Evolutionary conservation across 306 rosid species (phyloP).

Genomic region (Quercus variabilis): DNA sequence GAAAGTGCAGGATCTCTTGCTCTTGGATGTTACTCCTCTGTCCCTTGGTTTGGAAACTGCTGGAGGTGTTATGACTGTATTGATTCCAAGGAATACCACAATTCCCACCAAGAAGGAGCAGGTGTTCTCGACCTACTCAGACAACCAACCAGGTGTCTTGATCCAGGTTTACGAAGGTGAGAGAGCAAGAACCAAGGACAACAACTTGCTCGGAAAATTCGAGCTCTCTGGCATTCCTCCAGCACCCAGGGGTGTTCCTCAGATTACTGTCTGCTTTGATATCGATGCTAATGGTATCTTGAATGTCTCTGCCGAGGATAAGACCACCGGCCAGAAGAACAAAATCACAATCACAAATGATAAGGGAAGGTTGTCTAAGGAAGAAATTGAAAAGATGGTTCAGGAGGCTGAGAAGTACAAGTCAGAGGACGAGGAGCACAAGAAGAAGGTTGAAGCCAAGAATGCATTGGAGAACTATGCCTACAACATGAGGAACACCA

Average conservation of each 20-base stretch:
- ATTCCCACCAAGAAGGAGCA: conserved; percentile 78
- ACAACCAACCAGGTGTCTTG: conserved; percentile 62
- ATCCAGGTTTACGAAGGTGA: conserved; percentile 62
- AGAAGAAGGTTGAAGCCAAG: conserved; percentile 52
- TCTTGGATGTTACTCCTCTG: conserved; percentile 67
- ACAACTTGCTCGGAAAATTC: conserved; percentile 54
- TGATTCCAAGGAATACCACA: conserved; percentile 63
- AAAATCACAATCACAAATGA: conserved; percentile 57
- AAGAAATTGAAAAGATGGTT: conserved; percentile 56
- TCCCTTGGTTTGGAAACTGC: conserved; percentile 62
- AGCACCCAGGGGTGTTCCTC: conserved; percentile 58
- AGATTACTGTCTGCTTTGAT: conserved; percentile 55
- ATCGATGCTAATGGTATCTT: conserved; percentile 68
- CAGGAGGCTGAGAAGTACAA: conserved; percentile 66
- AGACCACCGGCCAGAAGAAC: conserved; percentile 49
- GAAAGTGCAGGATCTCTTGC: conserved; percentile 70
- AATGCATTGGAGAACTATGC: conserved; percentile 51
- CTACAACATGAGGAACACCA: conserved; percentile 53
- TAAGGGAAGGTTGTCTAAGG: conserved; percentile 53
- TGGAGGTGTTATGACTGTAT: conserved; percentile 59
- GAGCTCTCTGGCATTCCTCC: conserved; percentile 57
- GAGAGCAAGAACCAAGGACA: conserved; percentile 48
- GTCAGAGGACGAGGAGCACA: conserved; percentile 63
- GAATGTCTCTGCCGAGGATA: conserved; percentile 57
- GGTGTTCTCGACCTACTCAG: conserved; percentile 59